These are phyloP conservation scores for Rhynchospora tenuis DNA, from an alignment of 176 grass and related monocot species.

Conservation along the genomic window DNA sequence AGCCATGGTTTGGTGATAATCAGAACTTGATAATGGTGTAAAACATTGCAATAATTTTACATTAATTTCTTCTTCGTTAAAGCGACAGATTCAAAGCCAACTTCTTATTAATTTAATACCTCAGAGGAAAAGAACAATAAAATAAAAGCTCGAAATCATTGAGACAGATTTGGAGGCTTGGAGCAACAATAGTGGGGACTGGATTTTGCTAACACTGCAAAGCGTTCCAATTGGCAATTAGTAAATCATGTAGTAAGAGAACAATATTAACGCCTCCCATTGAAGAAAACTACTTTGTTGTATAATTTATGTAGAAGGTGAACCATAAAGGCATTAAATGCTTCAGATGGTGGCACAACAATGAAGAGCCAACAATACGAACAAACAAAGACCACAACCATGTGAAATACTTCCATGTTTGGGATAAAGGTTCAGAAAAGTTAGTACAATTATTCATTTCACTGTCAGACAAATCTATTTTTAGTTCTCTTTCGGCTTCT, in stretches of 20 bases:
- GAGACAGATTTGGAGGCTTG: not conserved
- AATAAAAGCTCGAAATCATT: not conserved
- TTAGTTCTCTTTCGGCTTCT: not conserved
- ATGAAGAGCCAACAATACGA: not conserved
- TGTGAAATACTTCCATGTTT: conserved; percentile 8
- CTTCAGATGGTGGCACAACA: not conserved
- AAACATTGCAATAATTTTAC: not conserved
- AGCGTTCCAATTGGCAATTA: not conserved
- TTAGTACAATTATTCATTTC: not conserved
- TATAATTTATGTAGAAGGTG: not conserved
- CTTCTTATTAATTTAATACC: not conserved
- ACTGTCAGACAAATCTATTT: not conserved
- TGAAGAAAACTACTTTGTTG: not conserved
- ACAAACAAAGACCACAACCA: not conserved
- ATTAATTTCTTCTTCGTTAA: not conserved
- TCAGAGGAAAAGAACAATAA: not conserved
- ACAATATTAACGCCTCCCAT: not conserved
- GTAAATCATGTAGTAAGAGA: not conserved
- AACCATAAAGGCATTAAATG: not conserved
- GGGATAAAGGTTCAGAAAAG: not conserved
- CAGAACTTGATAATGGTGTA: not conserved
- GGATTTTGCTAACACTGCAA: not conserved
- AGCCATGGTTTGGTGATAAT: not conserved
- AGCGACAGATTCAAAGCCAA: not conserved
- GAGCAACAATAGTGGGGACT: too few relatives aligned